phyloP scores from a whole-genome alignment of 2,329 filamentous ascomycete genomes.

The Trichoderma sp. region DNA sequence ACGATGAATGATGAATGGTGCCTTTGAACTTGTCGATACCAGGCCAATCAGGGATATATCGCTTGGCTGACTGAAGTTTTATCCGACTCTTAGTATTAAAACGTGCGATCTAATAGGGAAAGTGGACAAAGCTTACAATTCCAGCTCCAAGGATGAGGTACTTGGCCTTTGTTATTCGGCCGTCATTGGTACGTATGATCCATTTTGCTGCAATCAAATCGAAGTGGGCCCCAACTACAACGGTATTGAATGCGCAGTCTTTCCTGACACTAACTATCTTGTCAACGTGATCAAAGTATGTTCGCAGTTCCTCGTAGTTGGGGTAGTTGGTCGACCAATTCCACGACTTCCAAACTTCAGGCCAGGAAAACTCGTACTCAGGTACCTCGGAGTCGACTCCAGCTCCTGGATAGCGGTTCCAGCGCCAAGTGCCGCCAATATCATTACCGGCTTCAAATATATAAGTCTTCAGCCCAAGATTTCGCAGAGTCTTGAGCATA shows the following conservation, averaged over 20 bases:
- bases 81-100: background rate
- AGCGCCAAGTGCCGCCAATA: slow-evolving; percentile 59
- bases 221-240: slow-evolving; percentile 57
- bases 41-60: slow-evolving; percentile 64
- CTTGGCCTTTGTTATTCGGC: slow-evolving; percentile 52
- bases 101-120: background rate
- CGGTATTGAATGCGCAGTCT: slow-evolving; percentile 60
- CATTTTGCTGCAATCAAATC: slow-evolving; percentile 53
- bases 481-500: slow-evolving; percentile 56
- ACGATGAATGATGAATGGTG: slow-evolving; percentile 61
- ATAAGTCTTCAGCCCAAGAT: slow-evolving; percentile 52
- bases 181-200: slow-evolving; percentile 54
- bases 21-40: slow-evolving; percentile 65
- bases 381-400: slow-evolving; percentile 58
- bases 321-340: slow-evolving; percentile 60
- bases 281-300: slow-evolving; percentile 64
- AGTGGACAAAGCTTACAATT: slow-evolving; percentile 43
- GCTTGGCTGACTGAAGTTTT: slow-evolving; percentile 53
- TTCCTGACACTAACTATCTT: slow-evolving; percentile 59
- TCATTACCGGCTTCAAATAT: slow-evolving; percentile 58
- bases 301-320: slow-evolving; percentile 54
- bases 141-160: slow-evolving; percentile 59
- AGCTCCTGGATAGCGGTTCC: slow-evolving; percentile 60
- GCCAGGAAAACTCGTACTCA: slow-evolving; percentile 57
- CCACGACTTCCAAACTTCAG: slow-evolving; percentile 59